Base-by-base conservation (phyloP, 2,329 filamentous ascomycete genomes). In the Cladosporium velox region DNA sequence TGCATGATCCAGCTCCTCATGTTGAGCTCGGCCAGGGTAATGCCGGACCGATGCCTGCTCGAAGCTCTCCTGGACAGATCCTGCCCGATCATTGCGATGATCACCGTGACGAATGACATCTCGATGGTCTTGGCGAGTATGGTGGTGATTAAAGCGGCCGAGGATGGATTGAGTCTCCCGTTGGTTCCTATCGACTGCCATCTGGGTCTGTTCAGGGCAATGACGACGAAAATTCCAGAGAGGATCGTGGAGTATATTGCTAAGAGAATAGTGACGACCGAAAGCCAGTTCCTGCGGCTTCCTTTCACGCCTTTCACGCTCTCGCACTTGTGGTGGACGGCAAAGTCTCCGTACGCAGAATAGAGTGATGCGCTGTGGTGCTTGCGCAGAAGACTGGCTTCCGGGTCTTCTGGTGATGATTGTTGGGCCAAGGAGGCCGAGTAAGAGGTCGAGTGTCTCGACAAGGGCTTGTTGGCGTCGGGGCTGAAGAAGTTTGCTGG, bases 71-170 rank as follows among this genome's bases (percentile, higher is more conserved):
- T 83, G n/a, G 87, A 92, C 18, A 94, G 78, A 0, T 90, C 85
- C 74, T 95, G 91, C 0, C 91, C 91, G 0, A 93, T 75, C 64
- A 91, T 91, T 0, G 89, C 85, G 1, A 93, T 89, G 67, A 92
- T 91, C 0, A 91, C 88, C 0, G 91, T 92, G 3, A 92, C 90
- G 72, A 93, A 94, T 0, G 89, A 88, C 69, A 93, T 74, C 77
- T 94, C 91, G 58, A 93, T 91, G 0, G 89, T 86, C 77, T 93
- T 94, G 8, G 91, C 90, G 41, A 92, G 79, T 2, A 92, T 77
- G 0, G 90, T 85, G n/a, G 87, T 88, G 0, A 93, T 73, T 1
- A 91, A 77, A 0, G 87, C 88, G 0, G 91, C 91, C 1, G 87
- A 89, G 0, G 87, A 84, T 0, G 88, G 87, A 0, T 81, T 80